A percentile compares a stretch with the other conserved stretches of the same genome.
Conservation (phyloP, 1,284 basidiomycete genomes). For the Cutaneotrichosporon sp. region DNA sequence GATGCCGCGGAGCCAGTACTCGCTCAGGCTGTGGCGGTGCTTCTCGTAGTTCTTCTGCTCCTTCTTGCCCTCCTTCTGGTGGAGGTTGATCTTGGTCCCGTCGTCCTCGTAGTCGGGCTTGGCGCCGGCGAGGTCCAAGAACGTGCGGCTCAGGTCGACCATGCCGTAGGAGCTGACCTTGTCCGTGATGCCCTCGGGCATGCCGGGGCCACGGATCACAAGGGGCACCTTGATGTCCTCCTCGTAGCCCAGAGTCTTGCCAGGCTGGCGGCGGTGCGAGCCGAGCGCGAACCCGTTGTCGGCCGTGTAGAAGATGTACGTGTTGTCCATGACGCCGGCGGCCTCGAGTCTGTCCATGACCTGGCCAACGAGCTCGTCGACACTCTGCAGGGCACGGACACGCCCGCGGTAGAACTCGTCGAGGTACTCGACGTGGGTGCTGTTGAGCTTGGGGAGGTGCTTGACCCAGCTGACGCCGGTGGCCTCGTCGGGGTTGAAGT, state of each 20-base stretch:
- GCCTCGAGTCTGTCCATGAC: slow-evolving; percentile 36
- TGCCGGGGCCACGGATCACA: slow-evolving; percentile 37
- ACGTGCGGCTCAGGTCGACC: slow-evolving; percentile 42
- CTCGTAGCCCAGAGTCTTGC: slow-evolving; percentile 46
- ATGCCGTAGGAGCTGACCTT: slow-evolving; percentile 32
- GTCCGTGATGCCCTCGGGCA: slow-evolving; percentile 29
- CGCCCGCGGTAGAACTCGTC: slow-evolving; percentile 46
- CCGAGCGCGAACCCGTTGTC: slow-evolving; percentile 48
- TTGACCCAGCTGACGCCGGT: slow-evolving; percentile 43
- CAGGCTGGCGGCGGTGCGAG: slow-evolving; percentile 42
- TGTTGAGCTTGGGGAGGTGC: slow-evolving; percentile 36
- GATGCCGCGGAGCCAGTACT: slow-evolving; percentile 42
- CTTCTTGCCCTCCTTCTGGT: slow-evolving; percentile 13
- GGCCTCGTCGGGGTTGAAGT: slow-evolving; percentile 36
- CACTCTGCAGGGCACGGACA: slow-evolving; percentile 36
- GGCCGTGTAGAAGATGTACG: slow-evolving; percentile 40
- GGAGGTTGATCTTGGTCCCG: slow-evolving; percentile 34
- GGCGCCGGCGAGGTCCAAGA: slow-evolving; percentile 44
- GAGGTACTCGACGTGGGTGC: slow-evolving; percentile 40
- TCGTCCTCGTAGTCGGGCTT: slow-evolving; percentile 38
- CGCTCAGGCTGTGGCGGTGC: slow-evolving; percentile 30
- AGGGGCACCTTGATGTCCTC: slow-evolving; percentile 45
- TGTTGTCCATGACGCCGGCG: slow-evolving; percentile 41
- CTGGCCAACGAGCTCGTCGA: slow-evolving; percentile 45
- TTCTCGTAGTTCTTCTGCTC: not conserved